Evolutionary conservation across 106 monocot species (phyloP), one percentile per base, ranked within the genome.

Genomic region (Acanthochlamys bracteata): DNA sequence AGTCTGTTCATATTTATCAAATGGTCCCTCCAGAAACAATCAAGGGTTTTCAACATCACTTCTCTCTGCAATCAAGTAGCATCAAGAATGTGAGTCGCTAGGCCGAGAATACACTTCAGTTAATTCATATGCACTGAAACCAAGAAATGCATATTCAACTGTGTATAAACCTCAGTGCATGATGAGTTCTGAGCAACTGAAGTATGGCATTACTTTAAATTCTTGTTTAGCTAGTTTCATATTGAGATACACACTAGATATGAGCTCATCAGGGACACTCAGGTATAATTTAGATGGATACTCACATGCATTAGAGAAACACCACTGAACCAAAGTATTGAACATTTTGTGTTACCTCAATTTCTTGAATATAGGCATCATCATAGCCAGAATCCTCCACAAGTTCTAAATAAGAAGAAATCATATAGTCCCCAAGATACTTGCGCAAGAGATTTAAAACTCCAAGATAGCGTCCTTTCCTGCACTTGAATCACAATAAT

Each of bases 1-100:
- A 98, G 88, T 66, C 85, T 82, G 79, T 98, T 98, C 98, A 98
- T 98, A 73, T 98, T 98, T 55, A 91, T 66, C 78, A 98, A 79
- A 75, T 98, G 98, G 71, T 98, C 91, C 71, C 73, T 83, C 98
- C 98, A 98, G 55, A 81, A 88, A 71, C 65, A 72, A 79, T 98
- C 98, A 39, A 98, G 72, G 23, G 87, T 75, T 76, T 92, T 98
- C 56, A 98, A 76, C 69, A 98, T 80, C 69, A 85, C 83, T 68
- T 92, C 81, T 70, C 79, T 82, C 98, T 98, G 85, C 16, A 70
- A 69, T n/a, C 0, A n/a, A 11, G 10, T 4, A 60, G 60, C 4
- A 60, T 25, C 10, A 54, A n/a, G n/a, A n/a, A n/a, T n/a, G n/a
- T n/a, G n/a, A n/a, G n/a, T n/a, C n/a, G n/a, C n/a, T n/a, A n/a